Conservation (phyloP, 495 filamentous ascomycete genomes). For the Neurospora sp. region DNA sequence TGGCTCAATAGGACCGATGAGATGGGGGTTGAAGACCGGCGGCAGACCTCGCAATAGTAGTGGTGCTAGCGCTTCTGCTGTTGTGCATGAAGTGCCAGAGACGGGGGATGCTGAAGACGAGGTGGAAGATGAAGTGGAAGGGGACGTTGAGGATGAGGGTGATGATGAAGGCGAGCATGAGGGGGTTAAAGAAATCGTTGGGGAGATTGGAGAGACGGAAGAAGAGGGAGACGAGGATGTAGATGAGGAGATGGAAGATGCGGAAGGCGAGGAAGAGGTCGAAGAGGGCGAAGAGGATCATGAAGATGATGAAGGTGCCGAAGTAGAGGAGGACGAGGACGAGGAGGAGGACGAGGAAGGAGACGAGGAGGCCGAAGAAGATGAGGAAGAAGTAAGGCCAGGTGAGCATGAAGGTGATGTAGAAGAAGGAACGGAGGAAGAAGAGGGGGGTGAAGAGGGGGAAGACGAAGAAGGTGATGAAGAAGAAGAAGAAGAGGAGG, state of each 20-base stretch:
- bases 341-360: background rate
- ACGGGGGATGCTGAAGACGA: conserved; percentile 3
- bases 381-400: background rate
- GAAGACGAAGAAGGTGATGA: background rate
- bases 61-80: background rate
- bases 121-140: conserved; percentile 2
- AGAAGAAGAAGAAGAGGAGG: conserved; percentile 1
- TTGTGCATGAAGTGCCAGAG: background rate
- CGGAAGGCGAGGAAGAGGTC: conserved; percentile 13
- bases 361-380: background rate
- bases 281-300: conserved; percentile 1
- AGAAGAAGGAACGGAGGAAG: background rate
- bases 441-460: background rate
- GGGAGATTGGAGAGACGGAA: conserved; percentile 12
- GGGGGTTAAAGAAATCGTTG: conserved; percentile 15
- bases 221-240: conserved; percentile 7
- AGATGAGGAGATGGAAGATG: conserved; percentile 10
- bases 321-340: conserved; percentile 1
- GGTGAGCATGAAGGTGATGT: conserved; percentile 2
- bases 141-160: conserved; percentile 3
- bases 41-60: background rate
- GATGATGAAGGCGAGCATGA: conserved; percentile 19
- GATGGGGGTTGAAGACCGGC: background rate
- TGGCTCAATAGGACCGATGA: background rate
- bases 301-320: background rate